Percentiles rank a stretch among this genome's conserved stretches.
These are phyloP conservation scores for Leccinum aurantiacum DNA, from an alignment of 768 basidiomycete genomes.

Conservation along the genomic window DNA sequence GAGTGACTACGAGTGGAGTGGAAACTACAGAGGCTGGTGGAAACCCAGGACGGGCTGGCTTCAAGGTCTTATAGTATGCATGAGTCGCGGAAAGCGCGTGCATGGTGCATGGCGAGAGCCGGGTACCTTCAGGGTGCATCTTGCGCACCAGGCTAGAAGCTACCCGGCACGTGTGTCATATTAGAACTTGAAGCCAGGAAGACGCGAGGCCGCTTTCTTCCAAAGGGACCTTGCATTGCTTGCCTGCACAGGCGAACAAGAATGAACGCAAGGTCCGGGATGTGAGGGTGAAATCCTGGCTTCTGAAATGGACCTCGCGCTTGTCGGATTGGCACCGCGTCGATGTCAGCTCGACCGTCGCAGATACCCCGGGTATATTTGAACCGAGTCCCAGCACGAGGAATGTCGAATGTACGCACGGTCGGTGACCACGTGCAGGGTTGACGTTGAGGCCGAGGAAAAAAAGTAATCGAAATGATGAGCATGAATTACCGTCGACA, in stretches of 20 bases:
- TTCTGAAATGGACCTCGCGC: slow-evolving; percentile 18
- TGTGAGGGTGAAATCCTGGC: slow-evolving; percentile 7
- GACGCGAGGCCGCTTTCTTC: slow-evolving; percentile 35
- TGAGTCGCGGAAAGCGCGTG: slow-evolving; percentile 27
- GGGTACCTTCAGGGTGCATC: slow-evolving; percentile 24
- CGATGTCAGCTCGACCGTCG: slow-evolving; percentile 6
- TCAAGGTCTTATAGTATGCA: slow-evolving; percentile 26
- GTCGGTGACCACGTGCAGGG: slow-evolving; percentile 21
- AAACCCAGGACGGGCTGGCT: slow-evolving; percentile 5
- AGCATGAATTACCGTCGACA: slow-evolving; percentile 25
- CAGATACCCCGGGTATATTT: slow-evolving; percentile 4
- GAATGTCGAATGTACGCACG: slow-evolving; percentile 12
- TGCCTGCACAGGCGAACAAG: slow-evolving; percentile 29
- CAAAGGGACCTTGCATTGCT: slow-evolving; percentile 27
- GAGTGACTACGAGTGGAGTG: slow-evolving; percentile 17
- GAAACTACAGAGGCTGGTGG: slow-evolving; percentile 21
- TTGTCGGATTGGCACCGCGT: slow-evolving; percentile 2
- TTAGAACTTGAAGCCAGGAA: slow-evolving; percentile 28
- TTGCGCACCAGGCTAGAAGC: slow-evolving; percentile 20
- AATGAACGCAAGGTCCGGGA: slow-evolving; percentile 30
- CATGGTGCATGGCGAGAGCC: slow-evolving; percentile 30
- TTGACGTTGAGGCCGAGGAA: slow-evolving; percentile 22
- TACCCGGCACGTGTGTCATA: slow-evolving; percentile 24
- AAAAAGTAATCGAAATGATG: slow-evolving; percentile 21
- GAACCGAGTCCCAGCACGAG: slow-evolving; percentile 6